These are phyloP conservation scores for Rosa hybrid DNA, from an alignment of 331 rosid species.

Conservation along the genomic window DNA sequence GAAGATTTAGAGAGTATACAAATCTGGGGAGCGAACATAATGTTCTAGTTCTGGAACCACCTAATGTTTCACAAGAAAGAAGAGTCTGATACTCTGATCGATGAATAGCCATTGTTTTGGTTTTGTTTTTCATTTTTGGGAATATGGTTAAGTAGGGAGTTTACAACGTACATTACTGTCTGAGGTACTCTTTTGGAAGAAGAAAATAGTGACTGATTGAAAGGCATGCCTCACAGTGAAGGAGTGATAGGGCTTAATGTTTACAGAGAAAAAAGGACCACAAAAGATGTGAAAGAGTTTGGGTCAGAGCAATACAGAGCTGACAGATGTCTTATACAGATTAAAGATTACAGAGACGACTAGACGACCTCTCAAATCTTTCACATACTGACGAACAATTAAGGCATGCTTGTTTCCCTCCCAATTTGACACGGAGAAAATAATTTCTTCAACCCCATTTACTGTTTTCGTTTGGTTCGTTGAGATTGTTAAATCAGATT, in stretches of 20 bases:
- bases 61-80: background rate
- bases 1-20: no score
- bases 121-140: background rate
- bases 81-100: background rate
- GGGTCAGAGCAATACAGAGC: conserved; percentile 30
- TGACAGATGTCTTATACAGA: conserved; percentile 43
- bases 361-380: conserved; percentile 7
- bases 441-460: background rate
- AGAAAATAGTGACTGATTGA: background rate
- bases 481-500: background rate
- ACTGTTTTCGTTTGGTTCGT: background rate
- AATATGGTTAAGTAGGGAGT: background rate
- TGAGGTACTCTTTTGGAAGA: background rate
- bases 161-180: background rate
- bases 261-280: background rate
- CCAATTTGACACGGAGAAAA: background rate
- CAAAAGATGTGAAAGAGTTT: conserved; percentile 26
- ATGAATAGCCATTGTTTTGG: background rate
- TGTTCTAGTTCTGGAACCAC: background rate
- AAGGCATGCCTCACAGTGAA: background rate
- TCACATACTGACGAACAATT: conserved; percentile 20
- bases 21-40: no score
- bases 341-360: background rate
- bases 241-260: background rate
- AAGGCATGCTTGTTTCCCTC: conserved; percentile 19